A percentile compares a stretch with the other conserved stretches of the same genome.
Conservation (phyloP, 495 filamentous ascomycete species). For the Neurospora sp. region DNA sequence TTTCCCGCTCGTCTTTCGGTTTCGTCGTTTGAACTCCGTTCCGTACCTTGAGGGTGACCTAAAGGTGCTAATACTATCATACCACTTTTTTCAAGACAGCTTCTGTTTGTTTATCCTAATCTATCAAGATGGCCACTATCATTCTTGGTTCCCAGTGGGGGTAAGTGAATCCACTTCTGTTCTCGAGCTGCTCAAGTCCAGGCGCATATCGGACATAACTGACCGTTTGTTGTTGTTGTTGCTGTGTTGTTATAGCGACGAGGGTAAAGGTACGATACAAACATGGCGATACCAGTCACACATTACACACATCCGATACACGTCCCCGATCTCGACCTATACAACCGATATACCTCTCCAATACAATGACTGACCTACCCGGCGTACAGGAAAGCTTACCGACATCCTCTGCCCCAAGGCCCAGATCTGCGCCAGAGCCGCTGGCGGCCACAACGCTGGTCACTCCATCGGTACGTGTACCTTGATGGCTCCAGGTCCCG, state of each 20-base stretch:
- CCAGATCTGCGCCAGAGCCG: slow-evolving; percentile 28
- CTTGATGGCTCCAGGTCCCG: slow-evolving; percentile 7
- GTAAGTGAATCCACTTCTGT: slow-evolving; percentile 1
- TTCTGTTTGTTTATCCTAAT: not conserved
- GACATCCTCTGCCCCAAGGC: slow-evolving; percentile 31
- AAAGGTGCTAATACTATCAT: not conserved
- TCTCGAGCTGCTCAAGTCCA: slow-evolving; percentile 1
- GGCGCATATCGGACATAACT: not conserved
- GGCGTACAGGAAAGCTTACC: slow-evolving; percentile 21
- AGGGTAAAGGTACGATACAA: slow-evolving; percentile 53
- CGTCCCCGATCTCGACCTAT: not conserved
- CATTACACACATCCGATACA: not conserved
- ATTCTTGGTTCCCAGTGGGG: slow-evolving; percentile 26
- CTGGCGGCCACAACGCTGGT: slow-evolving; percentile 26
- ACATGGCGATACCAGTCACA: not conserved
- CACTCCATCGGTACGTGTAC: slow-evolving; percentile 55
- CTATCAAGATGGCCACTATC: slow-evolving; percentile 17
- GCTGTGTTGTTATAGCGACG: slow-evolving; percentile 47
- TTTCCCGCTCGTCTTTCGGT: slow-evolving; percentile 1
- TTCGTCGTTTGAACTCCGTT: not conserved
- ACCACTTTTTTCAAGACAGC: not conserved
- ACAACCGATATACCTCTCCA: not conserved
- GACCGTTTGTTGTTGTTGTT: not conserved
- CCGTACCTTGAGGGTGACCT: not conserved
- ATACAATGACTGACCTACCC: slow-evolving; percentile 44